Base-by-base conservation (phyloP, 177 flowering plant genomes). In the Vitis hybrid region DNA sequence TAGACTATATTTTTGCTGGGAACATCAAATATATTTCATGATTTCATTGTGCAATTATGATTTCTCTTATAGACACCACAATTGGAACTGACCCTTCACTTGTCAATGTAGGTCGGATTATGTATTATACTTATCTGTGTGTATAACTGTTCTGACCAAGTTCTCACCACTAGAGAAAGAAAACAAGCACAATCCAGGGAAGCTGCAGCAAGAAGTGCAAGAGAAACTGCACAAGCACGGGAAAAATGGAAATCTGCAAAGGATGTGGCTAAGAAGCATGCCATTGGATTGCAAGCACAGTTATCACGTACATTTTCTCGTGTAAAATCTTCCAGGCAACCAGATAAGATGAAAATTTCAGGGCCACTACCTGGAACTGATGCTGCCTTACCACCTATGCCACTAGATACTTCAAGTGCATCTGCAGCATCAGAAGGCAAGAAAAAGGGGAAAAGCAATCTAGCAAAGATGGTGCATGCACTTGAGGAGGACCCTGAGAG, bases 101-200 rank as follows among this genome's bases (percentile, higher is more conserved):
- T 62, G 60, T 57, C 33, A 62, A 65, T 78, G 73, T 72, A 95
- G 99, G 97, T 79, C 68, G 96, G 85, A 53, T 72, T 93, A 68
- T 73, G 83, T 69, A 77, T 89, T 70, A 56, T 91, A 68, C 88
- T 94, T 57, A 74, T 94, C 60, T 85, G 92, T 50, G 85, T 94
- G 31, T 91, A 92, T 69, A 90, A 87, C 83, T 94, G 93, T 67
- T 92, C 97, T 20, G 98, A 90, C 49, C 98, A 89, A 90, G 97
- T 92, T 61, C 86, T 94, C 70, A 79, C 90, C 22, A 83, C 86
- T 55, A 84, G 97, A 64, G 98, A 86, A 78, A 89, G 77, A 79
- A 83, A 87, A 60, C 83, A 84, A 62, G 98, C 97, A 10, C 84
- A 87, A 84, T 86, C 97, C 59, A 82, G 98, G 68, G 98, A 93